Percentiles rank a stretch among this genome's conserved stretches.
phyloP scores from a whole-genome alignment of 257 asterid genomes.

The Apocynum venetum region DNA sequence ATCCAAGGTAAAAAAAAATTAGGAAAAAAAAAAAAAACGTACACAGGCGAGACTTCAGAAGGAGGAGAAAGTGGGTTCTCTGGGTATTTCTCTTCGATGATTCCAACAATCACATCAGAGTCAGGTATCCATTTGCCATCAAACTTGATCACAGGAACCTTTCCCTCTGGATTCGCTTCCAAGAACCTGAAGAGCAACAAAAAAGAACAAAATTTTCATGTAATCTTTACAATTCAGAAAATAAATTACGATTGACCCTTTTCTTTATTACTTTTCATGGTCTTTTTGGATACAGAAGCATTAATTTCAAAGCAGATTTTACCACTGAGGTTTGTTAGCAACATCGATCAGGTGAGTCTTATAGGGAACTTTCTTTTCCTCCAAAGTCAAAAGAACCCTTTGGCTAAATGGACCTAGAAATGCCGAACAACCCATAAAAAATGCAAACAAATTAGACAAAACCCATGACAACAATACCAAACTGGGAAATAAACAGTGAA shows the following conservation, averaged over 20 bases:
- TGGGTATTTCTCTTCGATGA: constrained; percentile 77
- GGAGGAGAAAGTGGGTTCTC: constrained; percentile 60
- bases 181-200: constrained; percentile 45
- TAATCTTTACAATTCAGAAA: not conserved
- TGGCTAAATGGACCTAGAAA: constrained; percentile 69
- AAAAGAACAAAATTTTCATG: not conserved
- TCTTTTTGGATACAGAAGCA: not conserved
- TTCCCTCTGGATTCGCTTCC: constrained; percentile 70
- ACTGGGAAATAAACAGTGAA: not conserved
- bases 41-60: constrained; percentile 63
- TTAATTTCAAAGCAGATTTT: not conserved
- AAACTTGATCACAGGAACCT: constrained; percentile 66
- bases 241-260: not conserved
- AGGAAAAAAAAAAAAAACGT: constrained; percentile 5
- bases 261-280: not conserved
- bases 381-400: constrained; percentile 63
- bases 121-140: constrained; percentile 75
- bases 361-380: constrained; percentile 64
- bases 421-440: constrained; percentile 15
- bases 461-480: not conserved
- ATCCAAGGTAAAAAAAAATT: not conserved
- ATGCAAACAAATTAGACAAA: not conserved
- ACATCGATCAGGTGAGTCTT: constrained; percentile 49
- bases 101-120: constrained; percentile 72
- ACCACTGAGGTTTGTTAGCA: constrained; percentile 71